Conservation (phyloP, 345 rosid genomes). For the Hibiscus tridactylites region DNA sequence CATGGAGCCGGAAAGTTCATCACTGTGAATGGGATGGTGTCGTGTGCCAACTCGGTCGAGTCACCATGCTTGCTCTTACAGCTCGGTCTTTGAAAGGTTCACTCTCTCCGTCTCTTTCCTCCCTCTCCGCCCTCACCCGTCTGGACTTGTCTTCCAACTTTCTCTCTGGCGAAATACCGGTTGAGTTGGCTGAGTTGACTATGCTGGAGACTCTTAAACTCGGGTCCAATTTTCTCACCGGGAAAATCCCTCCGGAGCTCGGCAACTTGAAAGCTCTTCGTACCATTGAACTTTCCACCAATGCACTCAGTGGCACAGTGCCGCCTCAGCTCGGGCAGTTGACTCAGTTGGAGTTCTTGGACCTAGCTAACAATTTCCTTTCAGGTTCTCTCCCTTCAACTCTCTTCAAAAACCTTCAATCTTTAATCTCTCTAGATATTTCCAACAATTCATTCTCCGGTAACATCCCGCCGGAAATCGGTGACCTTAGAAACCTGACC, state of each 20-base stretch:
- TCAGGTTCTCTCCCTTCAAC: conserved; percentile 51
- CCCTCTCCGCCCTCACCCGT: conserved; percentile 33
- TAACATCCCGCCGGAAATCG: conserved; percentile 46
- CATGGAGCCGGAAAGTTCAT: conserved; percentile 46
- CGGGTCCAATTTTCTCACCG: conserved; percentile 39
- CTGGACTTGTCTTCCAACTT: conserved; percentile 59
- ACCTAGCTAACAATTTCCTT: conserved; percentile 48
- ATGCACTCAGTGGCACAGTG: conserved; percentile 38
- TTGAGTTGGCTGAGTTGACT: conserved; percentile 30
- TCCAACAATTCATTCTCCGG: conserved; percentile 72
- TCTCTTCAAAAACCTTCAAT: conserved; percentile 34
- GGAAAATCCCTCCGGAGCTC: conserved; percentile 48
- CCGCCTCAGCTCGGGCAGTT: conserved; percentile 43
- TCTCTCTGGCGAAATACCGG: conserved; percentile 40
- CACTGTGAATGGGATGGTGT: conserved; percentile 77
- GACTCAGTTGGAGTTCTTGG: conserved; percentile 41
- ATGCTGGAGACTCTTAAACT: conserved; percentile 37
- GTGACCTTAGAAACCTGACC: conserved; percentile 46
- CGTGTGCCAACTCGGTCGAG: conserved; percentile 40
- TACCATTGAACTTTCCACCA: conserved; percentile 58
- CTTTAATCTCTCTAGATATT: conserved; percentile 55
- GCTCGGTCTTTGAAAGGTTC: conserved; percentile 33
- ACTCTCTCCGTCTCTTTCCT: conserved; percentile 46
- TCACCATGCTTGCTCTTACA: conserved; percentile 38
- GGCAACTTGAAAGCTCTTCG: conserved; percentile 35